Evolutionary conservation across 2,329 filamentous ascomycete species (phyloP), one percentile per base, ranked within the genome.

Genomic region (Aspergillus fumigatus): DNA sequence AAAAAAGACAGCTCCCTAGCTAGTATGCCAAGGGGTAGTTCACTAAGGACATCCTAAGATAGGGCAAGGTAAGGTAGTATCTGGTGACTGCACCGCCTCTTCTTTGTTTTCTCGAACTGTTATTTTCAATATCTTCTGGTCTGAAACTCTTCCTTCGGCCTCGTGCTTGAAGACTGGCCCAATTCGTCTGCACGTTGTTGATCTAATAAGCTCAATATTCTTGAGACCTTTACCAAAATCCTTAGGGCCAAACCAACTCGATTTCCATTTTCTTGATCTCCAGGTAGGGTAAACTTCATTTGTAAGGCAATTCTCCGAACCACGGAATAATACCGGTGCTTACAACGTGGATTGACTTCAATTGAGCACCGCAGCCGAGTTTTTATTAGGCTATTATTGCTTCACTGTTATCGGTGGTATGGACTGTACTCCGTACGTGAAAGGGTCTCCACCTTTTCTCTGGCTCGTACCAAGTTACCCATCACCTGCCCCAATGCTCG

Each of bases 401-500:
- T 32, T 45, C 8, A 23, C 32, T 38, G 19, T 19, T 23, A 41
- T 14, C 41, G 26, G 50, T 4, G 17, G 32, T 41, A 14, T 41
- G 47, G 50, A 17, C 26, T 14, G 45, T 21, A 8, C 38, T 11
- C 26, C 19, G 45, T 21, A 8, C 38, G 41, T 49, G 50, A 55
- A 21, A 43, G 5, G 21, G 43, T 47, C 23, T 47, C 43, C 43
- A 47, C 43, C 9, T 26, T 26, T 26, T 26, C 25, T 21, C 21
- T 45, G 19, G 4, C 19, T 45, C 41, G 17, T 8, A 5, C 40
- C 40, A 3, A 49, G 25, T 26, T 7, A 26, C 25, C 25, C 25
- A 26, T 43, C 50, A 48, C 32, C 57, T 47, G 48, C 56, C 54
- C 52, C 48, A 41, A 45, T 53, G 48, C 52, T 48, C 53, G 23